Percentiles rank a stretch among this genome's conserved stretches.
phyloP scores from a whole-genome alignment of 1,139 yeast genomes.

The Candida albicans region DNA sequence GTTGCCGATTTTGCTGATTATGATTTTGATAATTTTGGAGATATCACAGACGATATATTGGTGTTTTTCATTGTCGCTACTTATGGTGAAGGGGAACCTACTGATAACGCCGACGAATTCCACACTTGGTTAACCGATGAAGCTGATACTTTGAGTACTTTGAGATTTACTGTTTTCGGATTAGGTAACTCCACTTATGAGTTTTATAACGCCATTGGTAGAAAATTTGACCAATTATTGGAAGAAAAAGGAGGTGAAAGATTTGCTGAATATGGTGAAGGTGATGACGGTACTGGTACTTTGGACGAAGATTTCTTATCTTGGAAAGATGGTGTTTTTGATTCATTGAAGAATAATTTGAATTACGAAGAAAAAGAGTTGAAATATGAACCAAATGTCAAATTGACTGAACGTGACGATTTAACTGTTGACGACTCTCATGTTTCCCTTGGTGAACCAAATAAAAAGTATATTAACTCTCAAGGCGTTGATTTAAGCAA shows the following conservation, averaged over 20 bases:
- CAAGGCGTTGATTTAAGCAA: constrained; percentile 43
- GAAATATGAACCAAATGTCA: constrained; percentile 71
- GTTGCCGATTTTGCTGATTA: constrained; percentile 83
- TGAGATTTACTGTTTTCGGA: constrained; percentile 78
- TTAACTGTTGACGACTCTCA: constrained; percentile 30
- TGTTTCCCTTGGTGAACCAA: constrained; percentile 87
- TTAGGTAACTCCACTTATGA: constrained; percentile 94
- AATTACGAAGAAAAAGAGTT: constrained; percentile 75
- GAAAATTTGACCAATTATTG: constrained; percentile 46
- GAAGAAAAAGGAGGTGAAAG: constrained; percentile 69
- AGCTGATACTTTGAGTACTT: constrained; percentile 58
- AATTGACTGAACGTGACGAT: constrained; percentile 37
- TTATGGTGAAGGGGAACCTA: constrained; percentile 98
- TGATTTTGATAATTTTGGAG: constrained; percentile 73
- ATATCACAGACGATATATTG: constrained; percentile 51
- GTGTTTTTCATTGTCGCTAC: constrained; percentile 83
- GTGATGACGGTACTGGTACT: constrained; percentile 93
- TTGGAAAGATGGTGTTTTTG: constrained; percentile 84
- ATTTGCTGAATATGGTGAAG: constrained; percentile 78
- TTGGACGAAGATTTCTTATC: constrained; percentile 92
- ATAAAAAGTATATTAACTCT: constrained; percentile 55
- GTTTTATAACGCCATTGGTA: constrained; percentile 82
- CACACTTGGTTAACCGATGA: constrained; percentile 59
- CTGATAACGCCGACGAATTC: constrained; percentile 86
- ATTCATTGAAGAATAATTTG: constrained; percentile 62